phyloP scores from a whole-genome alignment of 371 early-diverging fungal genomes.

The Catenaria anguillulae region DNA sequence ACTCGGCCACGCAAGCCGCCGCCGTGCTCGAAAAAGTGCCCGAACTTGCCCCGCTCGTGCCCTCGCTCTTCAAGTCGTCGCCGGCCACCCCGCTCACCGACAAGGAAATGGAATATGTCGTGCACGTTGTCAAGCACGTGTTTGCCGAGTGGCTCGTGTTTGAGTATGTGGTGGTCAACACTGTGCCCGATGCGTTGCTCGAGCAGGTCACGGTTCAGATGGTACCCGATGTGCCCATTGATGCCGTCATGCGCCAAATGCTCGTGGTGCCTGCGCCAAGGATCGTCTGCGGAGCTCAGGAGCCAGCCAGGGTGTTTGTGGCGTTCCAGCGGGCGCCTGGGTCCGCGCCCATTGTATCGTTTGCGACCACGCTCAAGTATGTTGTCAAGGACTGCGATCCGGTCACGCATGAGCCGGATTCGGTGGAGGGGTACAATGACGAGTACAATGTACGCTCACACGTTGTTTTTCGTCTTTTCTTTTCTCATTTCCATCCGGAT shows the following conservation, averaged over 20 bases:
- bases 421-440: constrained; percentile 81
- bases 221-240: constrained; percentile 44
- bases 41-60: constrained; percentile 66
- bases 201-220: constrained; percentile 80
- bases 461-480: constrained; percentile 3
- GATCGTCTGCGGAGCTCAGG: constrained; percentile 44
- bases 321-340: constrained; percentile 38
- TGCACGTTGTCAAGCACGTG: constrained; percentile 80
- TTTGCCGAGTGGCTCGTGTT: constrained; percentile 80
- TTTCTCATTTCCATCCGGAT: no score
- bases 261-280: constrained; percentile 45
- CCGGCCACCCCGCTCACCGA: constrained; percentile 71
- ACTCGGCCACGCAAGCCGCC: constrained; percentile 49
- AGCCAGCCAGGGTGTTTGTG: constrained; percentile 67
- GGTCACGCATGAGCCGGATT: constrained; percentile 66
- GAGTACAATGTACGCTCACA: constrained; percentile 52
- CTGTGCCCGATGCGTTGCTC: constrained; percentile 75
- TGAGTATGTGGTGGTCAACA: constrained; percentile 60
- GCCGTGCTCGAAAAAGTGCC: constrained; percentile 59
- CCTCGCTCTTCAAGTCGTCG: constrained; percentile 62
- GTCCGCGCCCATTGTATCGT: constrained; percentile 37
- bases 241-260: constrained; percentile 36
- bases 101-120: constrained; percentile 79
- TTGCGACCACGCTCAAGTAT: constrained; percentile 77
- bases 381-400: constrained; percentile 91